Conservation (phyloP, 1,139 yeast genomes). For the Candida labiduridarum region DNA sequence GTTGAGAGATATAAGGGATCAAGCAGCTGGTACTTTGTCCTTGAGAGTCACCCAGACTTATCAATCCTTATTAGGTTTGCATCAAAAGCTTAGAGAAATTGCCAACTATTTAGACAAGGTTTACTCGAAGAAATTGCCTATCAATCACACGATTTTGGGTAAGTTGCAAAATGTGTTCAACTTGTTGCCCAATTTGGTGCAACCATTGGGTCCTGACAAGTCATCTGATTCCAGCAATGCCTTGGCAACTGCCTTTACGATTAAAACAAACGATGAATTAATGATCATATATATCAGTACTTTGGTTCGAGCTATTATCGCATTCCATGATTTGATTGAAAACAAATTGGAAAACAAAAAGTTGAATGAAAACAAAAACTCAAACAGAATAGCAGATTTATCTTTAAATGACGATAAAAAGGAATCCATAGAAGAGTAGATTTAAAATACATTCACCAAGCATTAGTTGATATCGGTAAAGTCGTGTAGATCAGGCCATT, state of each 20-base stretch:
- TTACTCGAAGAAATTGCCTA: conserved; percentile 69
- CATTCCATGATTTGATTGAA: conserved; percentile 95
- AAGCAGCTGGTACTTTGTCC: conserved; percentile 92
- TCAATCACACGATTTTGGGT: conserved; percentile 88
- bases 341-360: conserved; percentile 86
- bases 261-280: conserved; percentile 92
- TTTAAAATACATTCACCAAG: not conserved
- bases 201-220: conserved; percentile 7
- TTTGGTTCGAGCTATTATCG: conserved; percentile 89
- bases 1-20: conserved; percentile 91
- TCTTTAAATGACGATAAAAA: conserved; percentile 12
- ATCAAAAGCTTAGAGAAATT: conserved; percentile 77
- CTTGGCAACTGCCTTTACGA: conserved; percentile 78
- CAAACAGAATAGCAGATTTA: conserved; percentile 10
- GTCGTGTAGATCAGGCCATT: conserved; percentile 4
- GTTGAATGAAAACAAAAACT: conserved; percentile 39
- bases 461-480: not conserved
- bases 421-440: conserved; percentile 12
- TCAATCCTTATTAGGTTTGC: conserved; percentile 84
- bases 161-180: conserved; percentile 95
- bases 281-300: conserved; percentile 92
- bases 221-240: conserved; percentile 37
- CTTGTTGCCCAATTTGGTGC: conserved; percentile 76
- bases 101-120: conserved; percentile 80
- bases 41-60: conserved; percentile 86